These are phyloP conservation scores for Hawksworthiomyces lignivorus DNA, from an alignment of 2,329 filamentous ascomycete genomes.

Conservation along the genomic window DNA sequence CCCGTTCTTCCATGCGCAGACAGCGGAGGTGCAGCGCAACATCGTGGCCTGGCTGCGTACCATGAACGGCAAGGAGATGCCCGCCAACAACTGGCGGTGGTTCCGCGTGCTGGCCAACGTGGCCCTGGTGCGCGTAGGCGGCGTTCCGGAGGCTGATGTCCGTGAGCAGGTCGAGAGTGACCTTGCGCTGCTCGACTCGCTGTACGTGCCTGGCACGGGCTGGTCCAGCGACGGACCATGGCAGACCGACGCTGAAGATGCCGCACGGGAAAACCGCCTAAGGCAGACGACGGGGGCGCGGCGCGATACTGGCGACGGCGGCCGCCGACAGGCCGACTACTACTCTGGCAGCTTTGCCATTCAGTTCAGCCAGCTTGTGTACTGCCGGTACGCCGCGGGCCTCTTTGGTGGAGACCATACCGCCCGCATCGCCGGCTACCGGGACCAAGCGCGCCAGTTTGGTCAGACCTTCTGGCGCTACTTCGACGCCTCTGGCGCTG, in stretches of 20 bases:
- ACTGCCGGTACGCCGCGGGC: conserved; percentile 27
- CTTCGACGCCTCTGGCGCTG: conserved; percentile 31
- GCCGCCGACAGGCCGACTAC: conserved; percentile 15
- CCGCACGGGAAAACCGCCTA: background rate
- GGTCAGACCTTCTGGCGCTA: conserved; percentile 32
- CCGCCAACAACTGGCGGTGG: conserved; percentile 16
- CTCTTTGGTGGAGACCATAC: no score
- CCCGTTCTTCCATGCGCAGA: conserved; percentile 25
- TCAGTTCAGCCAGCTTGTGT: conserved; percentile 28
- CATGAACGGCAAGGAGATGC: conserved; percentile 13
- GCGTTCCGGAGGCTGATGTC: background rate
- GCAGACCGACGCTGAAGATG: conserved; percentile 6
- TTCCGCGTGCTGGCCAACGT: conserved; percentile 16
- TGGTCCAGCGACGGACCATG: conserved; percentile 15
- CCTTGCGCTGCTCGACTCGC: conserved; percentile 12
- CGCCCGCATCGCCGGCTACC: conserved; percentile 22
- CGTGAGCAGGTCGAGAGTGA: conserved; percentile 8
- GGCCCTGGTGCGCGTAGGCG: conserved; percentile 8
- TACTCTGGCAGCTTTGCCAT: conserved; percentile 20
- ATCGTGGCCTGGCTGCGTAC: conserved; percentile 13
- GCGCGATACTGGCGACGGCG: background rate
- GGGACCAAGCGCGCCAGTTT: conserved; percentile 27
- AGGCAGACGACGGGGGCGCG: no score
- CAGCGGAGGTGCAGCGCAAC: conserved; percentile 23
- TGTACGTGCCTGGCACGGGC: conserved; percentile 9